Evolutionary conservation across 2,329 filamentous ascomycete species (phyloP), one percentile per base, ranked within the genome.

Genomic region (Hymenoscyphus fructigenus): DNA sequence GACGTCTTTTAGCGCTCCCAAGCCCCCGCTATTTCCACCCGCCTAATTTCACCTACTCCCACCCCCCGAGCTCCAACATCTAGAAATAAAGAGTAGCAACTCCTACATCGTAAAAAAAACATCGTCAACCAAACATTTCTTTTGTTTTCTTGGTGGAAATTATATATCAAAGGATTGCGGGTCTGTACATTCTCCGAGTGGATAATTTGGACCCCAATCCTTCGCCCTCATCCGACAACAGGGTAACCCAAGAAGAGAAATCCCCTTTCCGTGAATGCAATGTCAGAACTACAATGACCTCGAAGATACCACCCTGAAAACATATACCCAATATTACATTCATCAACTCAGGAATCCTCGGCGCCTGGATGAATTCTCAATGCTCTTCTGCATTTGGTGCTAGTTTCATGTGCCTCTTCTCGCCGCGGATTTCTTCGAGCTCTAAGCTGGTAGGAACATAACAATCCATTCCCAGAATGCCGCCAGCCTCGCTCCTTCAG

Each of bases 391-490:
- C 7, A 50, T 23, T 17, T 38, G 20, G 20, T 53, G 10, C 20
- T 14, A 53, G 9, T 53, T 53, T 53, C 47, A 53, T 53, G 47
- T 23, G 47, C 47, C 47, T 14, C 47, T n/a, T 53, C 47, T 53
- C 20, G 47, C 36, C 1, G 36, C 36, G n/a, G 20, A 53, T 23
- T 28, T 23, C 23, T 53, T 12, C 20, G 15, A 53, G 10, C 4
- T 5, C 20, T 14, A 7, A 23, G 47, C 20, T 53, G 20, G 10
- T 26, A 53, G 47, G 20, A 53, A 53, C 20, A 14, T 4, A 10
- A 53, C 10, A 14, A 26, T 53, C 10, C 20, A 53, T 26, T 53
- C 12, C 47, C 12, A 23, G 20, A 53, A 26, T 26, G 47, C 47
- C 47, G 1, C 5, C 10, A 14, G 47, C 47, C 47, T 53, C 47